These are phyloP conservation scores for Colletotrichum liriopes DNA, from an alignment of 2,329 filamentous ascomycete genomes.

Conservation along the genomic window DNA sequence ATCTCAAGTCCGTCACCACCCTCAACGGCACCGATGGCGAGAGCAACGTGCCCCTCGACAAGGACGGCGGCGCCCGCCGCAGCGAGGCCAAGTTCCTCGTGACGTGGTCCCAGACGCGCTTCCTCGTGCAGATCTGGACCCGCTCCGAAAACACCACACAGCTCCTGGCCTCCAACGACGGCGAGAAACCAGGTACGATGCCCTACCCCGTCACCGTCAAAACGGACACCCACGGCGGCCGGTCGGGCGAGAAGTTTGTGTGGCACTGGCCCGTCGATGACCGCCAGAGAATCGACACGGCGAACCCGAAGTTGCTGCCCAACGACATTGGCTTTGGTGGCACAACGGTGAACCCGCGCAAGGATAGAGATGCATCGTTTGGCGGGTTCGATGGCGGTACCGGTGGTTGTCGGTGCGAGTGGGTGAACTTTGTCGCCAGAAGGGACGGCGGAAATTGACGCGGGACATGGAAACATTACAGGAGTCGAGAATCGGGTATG, in stretches of 20 bases:
- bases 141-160: constrained; percentile 60
- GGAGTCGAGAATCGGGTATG: background rate
- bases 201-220: constrained; percentile 75
- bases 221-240: constrained; percentile 75
- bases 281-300: constrained; percentile 60
- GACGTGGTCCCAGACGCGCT: constrained; percentile 73
- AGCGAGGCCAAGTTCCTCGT: constrained; percentile 69
- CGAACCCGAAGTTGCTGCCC: constrained; percentile 61
- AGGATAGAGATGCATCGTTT: constrained; percentile 60
- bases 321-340: constrained; percentile 69
- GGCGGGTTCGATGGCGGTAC: constrained; percentile 76
- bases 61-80: constrained; percentile 68
- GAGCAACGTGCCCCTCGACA: constrained; percentile 63
- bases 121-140: constrained; percentile 79
- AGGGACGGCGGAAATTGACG: constrained; percentile 21
- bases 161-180: constrained; percentile 53
- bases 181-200: constrained; percentile 68
- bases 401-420: constrained; percentile 75
- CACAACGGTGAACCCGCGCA: constrained; percentile 67
- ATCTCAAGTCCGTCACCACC: constrained; percentile 74
- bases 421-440: constrained; percentile 67
- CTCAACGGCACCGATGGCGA: constrained; percentile 61
- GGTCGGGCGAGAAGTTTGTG: constrained; percentile 66
- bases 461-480: background rate
- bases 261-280: constrained; percentile 68